Conservation (phyloP, 768 basidiomycete species). For the Mycena latifolia region DNA sequence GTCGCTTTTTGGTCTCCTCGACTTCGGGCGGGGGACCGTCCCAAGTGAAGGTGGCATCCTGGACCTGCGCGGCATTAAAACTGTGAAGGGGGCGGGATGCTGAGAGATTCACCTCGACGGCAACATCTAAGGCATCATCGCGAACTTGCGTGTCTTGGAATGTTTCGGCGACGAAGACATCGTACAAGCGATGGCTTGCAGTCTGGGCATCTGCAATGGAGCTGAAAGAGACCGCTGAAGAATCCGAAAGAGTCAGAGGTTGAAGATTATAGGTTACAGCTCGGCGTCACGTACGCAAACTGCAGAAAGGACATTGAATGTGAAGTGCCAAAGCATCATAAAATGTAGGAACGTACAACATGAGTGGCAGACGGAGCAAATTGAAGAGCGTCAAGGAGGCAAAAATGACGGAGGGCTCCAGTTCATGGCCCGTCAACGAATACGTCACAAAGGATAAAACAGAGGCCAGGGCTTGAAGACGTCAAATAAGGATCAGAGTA, state of each 20-base stretch:
- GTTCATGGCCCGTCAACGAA: conserved; percentile 74
- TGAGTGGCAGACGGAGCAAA: conserved; percentile 83
- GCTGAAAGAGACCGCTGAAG: conserved; percentile 73
- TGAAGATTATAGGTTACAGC: conserved; percentile 6
- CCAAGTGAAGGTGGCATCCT: conserved; percentile 87
- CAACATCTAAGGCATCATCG: conserved; percentile 67
- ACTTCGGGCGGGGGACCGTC: conserved; percentile 76
- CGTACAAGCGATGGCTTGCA: conserved; percentile 78
- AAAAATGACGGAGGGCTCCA: conserved; percentile 83
- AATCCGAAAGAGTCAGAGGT: too few relatives aligned
- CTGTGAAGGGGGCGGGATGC: too few relatives aligned
- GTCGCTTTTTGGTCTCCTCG: conserved; percentile 53
- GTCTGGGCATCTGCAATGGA: conserved; percentile 88
- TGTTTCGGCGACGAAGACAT: conserved; percentile 88
- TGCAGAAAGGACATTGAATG: conserved; percentile 2
- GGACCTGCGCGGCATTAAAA: too few relatives aligned
- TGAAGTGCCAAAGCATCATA: not conserved
- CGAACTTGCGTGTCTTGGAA: conserved; percentile 68
- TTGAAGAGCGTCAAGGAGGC: conserved; percentile 90
- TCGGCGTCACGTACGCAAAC: conserved; percentile 56
- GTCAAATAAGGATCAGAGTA: not conserved
- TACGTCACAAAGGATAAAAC: conserved; percentile 85
- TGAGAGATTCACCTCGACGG: too few relatives aligned
- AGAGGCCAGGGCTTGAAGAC: conserved; percentile 66
- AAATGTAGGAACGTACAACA: conserved; percentile 58